Base-by-base conservation (phyloP, 163 green algal species). In the Scenedesmus sp. region DNA sequence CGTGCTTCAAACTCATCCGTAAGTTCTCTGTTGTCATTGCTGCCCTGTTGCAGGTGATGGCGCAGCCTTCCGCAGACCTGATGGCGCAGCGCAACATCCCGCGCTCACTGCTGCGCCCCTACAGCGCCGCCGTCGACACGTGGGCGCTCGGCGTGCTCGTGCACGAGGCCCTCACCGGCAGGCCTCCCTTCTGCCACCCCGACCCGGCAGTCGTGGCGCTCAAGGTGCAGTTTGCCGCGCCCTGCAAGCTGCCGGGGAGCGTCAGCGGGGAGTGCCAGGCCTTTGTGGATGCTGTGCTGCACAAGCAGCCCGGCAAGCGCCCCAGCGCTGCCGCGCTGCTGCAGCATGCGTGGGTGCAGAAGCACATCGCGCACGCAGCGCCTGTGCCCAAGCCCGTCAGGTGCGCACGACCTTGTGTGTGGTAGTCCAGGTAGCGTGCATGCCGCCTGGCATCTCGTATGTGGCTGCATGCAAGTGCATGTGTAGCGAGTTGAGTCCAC, bases 91-190 rank as follows among this genome's bases (percentile, higher is more conserved):
- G 65, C 42, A 70, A 70, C 65, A 81, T 89, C 44, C 85, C 65
- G 4, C 22, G 43, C 5, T 49, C 65, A 7, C 70, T 83, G 65
- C 85, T 89, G 85, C 33, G 26, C 6, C 46, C 65, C n/a, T 89
- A 89, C 78, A 90, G 91, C 83, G 89, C 95, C 70, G 96, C 95
- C 80, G 96, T 97, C 43, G 96, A 97, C 89, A 95, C 97, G 49
- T 97, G 96, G 96, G 94, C 95, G 15, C 92, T 97, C 43, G 95
- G 95, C 1, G 93, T 97, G 18, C 97, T 95, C 37, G 56, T 97
- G 12, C 97, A 94, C 72, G 96, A 97, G 90, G 72, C 86, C 30
- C 56, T 93, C 20, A 49, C 86, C 1, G 91, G 91, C 53, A n/a
- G 9, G 1, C 85, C 30, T 30, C 85, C 90, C 44, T 61, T 82